A percentile compares a stretch with the other conserved stretches of the same genome.
Evolutionary conservation across 176 grass and related monocot species (phyloP).

Genomic region (Oropetium thomaeum): DNA sequence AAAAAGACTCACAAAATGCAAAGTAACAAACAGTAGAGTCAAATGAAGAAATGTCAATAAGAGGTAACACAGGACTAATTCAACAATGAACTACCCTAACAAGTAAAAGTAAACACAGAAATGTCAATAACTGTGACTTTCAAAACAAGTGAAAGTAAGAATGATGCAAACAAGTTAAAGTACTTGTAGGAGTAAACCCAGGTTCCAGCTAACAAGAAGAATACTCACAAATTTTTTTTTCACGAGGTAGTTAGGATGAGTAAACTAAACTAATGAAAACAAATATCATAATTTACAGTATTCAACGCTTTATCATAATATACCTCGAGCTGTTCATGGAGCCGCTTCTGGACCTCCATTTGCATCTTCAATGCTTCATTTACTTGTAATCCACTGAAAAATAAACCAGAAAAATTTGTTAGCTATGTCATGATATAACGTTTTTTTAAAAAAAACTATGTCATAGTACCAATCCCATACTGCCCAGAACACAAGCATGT

Average conservation of each 20-base stretch:
- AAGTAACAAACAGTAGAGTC: background rate
- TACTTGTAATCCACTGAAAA: conserved; percentile 77
- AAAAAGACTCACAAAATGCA: background rate
- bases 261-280: background rate
- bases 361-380: conserved; percentile 90
- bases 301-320: conserved; percentile 1
- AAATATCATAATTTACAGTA: background rate
- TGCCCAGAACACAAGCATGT: background rate
- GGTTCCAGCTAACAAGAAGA: background rate
- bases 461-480: background rate
- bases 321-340: conserved; percentile 97
- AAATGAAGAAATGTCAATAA: background rate
- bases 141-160: conserved; percentile 3
- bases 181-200: background rate
- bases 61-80: background rate
- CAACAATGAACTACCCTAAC: background rate
- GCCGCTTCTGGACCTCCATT: conserved; percentile 97
- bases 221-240: too few species aligned
- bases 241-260: background rate
- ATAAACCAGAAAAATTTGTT: conserved; percentile 26
- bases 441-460: too few species aligned
- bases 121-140: background rate
- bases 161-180: background rate
- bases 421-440: background rate
- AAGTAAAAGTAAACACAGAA: conserved; percentile 11